A percentile compares a stretch with the other conserved stretches of the same genome.
phyloP scores from a whole-genome alignment of 176 grass and related monocot genomes.

The Bonia amplexicaulis region DNA sequence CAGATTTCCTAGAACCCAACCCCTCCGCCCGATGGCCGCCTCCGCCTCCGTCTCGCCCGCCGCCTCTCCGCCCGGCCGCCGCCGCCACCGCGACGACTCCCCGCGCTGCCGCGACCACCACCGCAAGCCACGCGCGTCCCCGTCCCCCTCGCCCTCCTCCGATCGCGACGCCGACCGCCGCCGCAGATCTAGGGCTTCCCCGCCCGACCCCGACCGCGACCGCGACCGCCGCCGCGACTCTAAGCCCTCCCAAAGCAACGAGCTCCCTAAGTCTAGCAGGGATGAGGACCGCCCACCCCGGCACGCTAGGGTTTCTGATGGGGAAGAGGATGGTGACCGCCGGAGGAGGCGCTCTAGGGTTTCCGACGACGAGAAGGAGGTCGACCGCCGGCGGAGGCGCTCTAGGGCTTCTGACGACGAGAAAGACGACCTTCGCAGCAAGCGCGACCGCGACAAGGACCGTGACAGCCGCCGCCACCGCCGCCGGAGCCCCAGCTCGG shows the following conservation, averaged over 20 bases:
- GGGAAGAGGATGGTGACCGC: conserved; percentile 14
- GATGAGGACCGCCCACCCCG: neutral
- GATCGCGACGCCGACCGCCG: neutral
- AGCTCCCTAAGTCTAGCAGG: neutral
- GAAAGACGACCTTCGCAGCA: conserved; percentile 12
- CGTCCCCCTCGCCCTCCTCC: neutral
- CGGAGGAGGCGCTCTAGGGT: conserved; percentile 16
- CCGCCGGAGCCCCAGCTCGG: conserved; percentile 24
- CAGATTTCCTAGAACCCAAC: neutral
- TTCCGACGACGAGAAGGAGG: conserved; percentile 29
- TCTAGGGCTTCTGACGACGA: neutral
- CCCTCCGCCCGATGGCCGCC: conserved; percentile 19
- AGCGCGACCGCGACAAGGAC: conserved; percentile 16
- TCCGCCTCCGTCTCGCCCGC: conserved; percentile 7
- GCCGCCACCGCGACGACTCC: neutral
- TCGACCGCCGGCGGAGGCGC: neutral
- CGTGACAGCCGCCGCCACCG: neutral
- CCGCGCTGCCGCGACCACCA: neutral
- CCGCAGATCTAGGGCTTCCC: conserved; percentile 26
- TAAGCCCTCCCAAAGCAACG: neutral
- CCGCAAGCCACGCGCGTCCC: neutral
- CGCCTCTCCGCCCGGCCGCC: neutral
- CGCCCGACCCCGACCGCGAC: neutral
- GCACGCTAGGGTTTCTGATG: conserved; percentile 19
- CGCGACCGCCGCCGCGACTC: neutral